phyloP scores from a whole-genome alignment of 1,284 basidiomycete species.

The Heterobasidion parviporum region DNA sequence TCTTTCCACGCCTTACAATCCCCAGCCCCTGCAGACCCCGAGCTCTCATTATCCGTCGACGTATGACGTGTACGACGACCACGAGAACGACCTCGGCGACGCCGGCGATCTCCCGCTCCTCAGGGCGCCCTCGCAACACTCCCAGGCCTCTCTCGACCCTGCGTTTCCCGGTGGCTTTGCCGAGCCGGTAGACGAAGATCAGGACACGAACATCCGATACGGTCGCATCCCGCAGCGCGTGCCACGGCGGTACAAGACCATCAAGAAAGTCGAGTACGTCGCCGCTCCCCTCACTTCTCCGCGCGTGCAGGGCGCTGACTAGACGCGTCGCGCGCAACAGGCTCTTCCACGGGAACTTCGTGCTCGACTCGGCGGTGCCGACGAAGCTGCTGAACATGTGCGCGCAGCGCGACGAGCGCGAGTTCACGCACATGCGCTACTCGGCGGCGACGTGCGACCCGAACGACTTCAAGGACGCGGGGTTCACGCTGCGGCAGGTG shows the following conservation, averaged over 20 bases:
- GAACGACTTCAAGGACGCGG: slow-evolving; percentile 81
- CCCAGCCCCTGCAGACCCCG: background rate
- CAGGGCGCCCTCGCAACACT: slow-evolving; percentile 14
- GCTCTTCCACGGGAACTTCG: slow-evolving; percentile 67
- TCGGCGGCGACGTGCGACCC: slow-evolving; percentile 92
- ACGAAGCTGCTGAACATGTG: slow-evolving; percentile 64
- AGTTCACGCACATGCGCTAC: slow-evolving; percentile 80
- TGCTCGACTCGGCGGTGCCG: slow-evolving; percentile 80
- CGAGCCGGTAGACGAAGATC: slow-evolving; percentile 21
- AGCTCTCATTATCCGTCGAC: slow-evolving; percentile 8
- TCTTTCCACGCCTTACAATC: background rate
- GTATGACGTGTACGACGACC: slow-evolving; percentile 35
- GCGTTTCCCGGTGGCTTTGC: slow-evolving; percentile 13
- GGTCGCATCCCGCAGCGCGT: slow-evolving; percentile 81
- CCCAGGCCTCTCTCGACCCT: slow-evolving; percentile 28
- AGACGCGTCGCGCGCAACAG: slow-evolving; percentile 47
- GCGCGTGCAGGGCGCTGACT: background rate
- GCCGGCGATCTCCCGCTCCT: slow-evolving; percentile 61
- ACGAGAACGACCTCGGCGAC: slow-evolving; percentile 32
- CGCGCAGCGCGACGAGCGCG: slow-evolving; percentile 72
- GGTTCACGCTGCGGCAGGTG: slow-evolving; percentile 84
- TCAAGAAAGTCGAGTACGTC: slow-evolving; percentile 28
- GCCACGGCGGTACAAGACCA: slow-evolving; percentile 65
- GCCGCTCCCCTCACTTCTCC: background rate
- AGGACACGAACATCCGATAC: slow-evolving; percentile 61